Conservation (phyloP, 257 asterid genomes). For the Scutellaria baicalensis region DNA sequence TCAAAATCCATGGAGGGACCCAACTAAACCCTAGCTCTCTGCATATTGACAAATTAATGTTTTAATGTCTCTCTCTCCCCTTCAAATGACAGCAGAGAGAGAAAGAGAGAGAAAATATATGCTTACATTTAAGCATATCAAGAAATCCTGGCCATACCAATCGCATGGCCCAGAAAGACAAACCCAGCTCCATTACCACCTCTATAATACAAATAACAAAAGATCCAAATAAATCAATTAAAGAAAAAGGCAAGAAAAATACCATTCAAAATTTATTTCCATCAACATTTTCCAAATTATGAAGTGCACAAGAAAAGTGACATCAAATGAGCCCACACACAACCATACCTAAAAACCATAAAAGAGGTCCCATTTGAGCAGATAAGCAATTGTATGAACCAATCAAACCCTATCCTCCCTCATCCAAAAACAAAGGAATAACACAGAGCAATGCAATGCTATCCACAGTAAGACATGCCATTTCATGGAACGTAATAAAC, state of each 20-base stretch:
- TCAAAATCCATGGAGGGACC: neutral
- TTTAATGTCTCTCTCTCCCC: neutral
- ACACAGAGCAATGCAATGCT: neutral
- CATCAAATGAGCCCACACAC: neutral
- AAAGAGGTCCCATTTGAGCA: neutral
- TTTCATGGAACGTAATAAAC: neutral
- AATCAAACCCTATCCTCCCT: slow-evolving; percentile 18
- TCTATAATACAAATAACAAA: neutral
- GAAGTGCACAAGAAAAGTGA: neutral
- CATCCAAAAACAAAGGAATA: neutral
- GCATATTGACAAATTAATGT: neutral
- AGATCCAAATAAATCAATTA: neutral
- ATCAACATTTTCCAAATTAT: neutral
- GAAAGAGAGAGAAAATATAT: neutral
- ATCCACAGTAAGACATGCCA: neutral
- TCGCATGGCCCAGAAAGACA: too few relatives aligned
- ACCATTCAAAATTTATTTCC: neutral
- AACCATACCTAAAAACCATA: neutral
- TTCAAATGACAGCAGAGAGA: neutral
- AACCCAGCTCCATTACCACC: neutral
- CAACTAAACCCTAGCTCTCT: neutral
- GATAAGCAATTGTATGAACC: slow-evolving; percentile 17
- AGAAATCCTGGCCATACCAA: neutral
- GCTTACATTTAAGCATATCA: neutral
- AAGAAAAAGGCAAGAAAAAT: neutral